Evolutionary conservation across 257 asterid genomes (phyloP), one percentile per base, ranked within the genome.

Genomic region (Petunia secreta): DNA sequence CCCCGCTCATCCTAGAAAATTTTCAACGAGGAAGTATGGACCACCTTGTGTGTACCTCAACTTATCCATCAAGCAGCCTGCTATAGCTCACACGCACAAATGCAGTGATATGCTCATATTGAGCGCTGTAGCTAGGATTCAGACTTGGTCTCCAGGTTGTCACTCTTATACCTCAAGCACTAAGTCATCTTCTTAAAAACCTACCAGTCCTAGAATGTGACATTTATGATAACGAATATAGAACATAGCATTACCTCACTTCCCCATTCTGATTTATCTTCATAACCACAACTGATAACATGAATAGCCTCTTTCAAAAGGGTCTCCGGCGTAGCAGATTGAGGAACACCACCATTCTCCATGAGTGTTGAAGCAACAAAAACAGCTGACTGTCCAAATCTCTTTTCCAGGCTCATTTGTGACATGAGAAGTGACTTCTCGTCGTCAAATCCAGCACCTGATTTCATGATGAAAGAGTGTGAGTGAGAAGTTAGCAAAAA

Each of bases 201-300:
- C 60, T 71, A 48, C 11, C 43, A 34, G 34, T 48, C 77, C 77
- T 71, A 71, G 25, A 25, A 25, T 25, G 25, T 25, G 25, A 69
- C 25, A 44, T 34, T 15, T 13, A 4, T 1, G 43, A 2, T 3
- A 52, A 52, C 10, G 3, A 52, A 38, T 37, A 16, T 44, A 59
- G 2, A 73, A 75, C 64, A 79, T 34, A 71, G 34, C 76, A 62
- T 83, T 73, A 95, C 98, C 97, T 95, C 99, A 79, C 85, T 84
- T 84, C 99, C 99, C 99, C 99, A 95, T 81, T 95, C 99, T 76
- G 98, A n/a, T 87, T 95, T 95, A 80, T 95, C 99, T 86, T 95
- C 99, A n/a, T 92, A 95, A n/a, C 99, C 99, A 91, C 99, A 95
- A 84, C 99, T 95, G 80, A 95, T 95, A 63, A 95, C 99, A 85